Evolutionary conservation across 352 stramenopile genomes (phyloP).

Genomic region (Pythium aphanidermatum): DNA sequence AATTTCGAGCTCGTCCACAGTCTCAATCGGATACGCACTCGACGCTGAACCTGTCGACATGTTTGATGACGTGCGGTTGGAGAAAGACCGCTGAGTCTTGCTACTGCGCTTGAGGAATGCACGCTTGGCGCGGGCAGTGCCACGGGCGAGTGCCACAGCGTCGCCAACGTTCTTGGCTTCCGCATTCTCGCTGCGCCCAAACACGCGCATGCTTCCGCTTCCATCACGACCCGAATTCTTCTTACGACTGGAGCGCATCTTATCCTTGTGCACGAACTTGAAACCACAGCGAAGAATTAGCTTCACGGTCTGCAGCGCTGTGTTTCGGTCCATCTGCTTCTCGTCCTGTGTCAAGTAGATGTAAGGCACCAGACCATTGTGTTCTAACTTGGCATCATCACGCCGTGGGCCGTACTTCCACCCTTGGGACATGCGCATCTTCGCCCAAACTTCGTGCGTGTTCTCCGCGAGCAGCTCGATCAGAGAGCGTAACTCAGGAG

Average conservation of each 20-base stretch:
- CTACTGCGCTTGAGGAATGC: constrained; percentile 35
- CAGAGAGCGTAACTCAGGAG: constrained; percentile 47
- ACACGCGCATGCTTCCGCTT: constrained; percentile 33
- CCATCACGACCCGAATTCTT: constrained; percentile 27
- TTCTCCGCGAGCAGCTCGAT: constrained; percentile 77
- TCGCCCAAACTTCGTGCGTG: constrained; percentile 77
- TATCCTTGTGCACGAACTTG: constrained; percentile 57
- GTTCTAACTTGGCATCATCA: constrained; percentile 48
- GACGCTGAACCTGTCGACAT: too few relatives aligned
- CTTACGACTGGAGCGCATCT: constrained; percentile 28
- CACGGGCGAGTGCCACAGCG: constrained; percentile 35
- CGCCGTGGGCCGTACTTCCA: constrained; percentile 69
- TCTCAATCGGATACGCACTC: too few relatives aligned
- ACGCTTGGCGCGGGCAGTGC: constrained; percentile 45
- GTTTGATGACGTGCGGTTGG: too few relatives aligned
- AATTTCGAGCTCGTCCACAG: too few relatives aligned
- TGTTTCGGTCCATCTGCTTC: constrained; percentile 83
- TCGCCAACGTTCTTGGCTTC: constrained; percentile 47
- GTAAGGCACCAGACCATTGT: constrained; percentile 74
- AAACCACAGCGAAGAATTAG: constrained; percentile 70
- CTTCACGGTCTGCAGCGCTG: constrained; percentile 77
- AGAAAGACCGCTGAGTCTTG: too few relatives aligned
- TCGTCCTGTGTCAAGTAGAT: constrained; percentile 74
- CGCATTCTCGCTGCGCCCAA: constrained; percentile 63
- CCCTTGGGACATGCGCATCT: constrained; percentile 75